These are phyloP conservation scores for Scedosporium dehoogii DNA, from an alignment of 2,329 filamentous ascomycete genomes.

Conservation along the genomic window DNA sequence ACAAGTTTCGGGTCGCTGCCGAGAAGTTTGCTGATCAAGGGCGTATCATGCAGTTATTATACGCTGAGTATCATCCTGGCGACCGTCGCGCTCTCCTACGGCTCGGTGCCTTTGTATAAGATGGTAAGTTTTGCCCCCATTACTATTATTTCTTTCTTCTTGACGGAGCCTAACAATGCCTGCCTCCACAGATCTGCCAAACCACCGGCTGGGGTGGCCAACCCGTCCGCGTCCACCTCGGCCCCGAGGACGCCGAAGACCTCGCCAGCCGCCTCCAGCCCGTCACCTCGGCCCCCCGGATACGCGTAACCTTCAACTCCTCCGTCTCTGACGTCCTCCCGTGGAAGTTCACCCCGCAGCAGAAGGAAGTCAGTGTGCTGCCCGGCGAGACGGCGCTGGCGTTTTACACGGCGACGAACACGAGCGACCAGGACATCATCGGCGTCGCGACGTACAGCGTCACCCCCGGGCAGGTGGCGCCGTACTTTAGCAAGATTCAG, in stretches of 20 bases:
- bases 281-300: slow-evolving; percentile 68
- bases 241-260: slow-evolving; percentile 44
- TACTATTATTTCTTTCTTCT: not conserved
- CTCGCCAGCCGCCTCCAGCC: slow-evolving; percentile 70
- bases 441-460: slow-evolving; percentile 97
- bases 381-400: slow-evolving; percentile 94
- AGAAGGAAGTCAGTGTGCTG: slow-evolving; percentile 89
- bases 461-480: slow-evolving; percentile 87
- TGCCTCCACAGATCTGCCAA: slow-evolving; percentile 56
- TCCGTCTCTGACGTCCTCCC: slow-evolving; percentile 91
- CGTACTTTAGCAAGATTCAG: slow-evolving; percentile 99
- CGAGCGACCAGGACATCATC: slow-evolving; percentile 84
- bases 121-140: slow-evolving; percentile 45
- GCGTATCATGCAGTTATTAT: slow-evolving; percentile 49
- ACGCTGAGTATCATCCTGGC: slow-evolving; percentile 67
- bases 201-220: slow-evolving; percentile 89
- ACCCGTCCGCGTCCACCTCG: slow-evolving; percentile 68
- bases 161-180: not conserved
- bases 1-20: not conserved
- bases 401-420: slow-evolving; percentile 96
- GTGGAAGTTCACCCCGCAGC: slow-evolving; percentile 96
- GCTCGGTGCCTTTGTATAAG: slow-evolving; percentile 78
- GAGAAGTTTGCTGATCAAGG: too few relatives aligned
- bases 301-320: slow-evolving; percentile 92
- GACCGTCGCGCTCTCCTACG: slow-evolving; percentile 71